Base-by-base conservation (phyloP, 2,329 filamentous ascomycete genomes). In the Botrytis galanthina region DNA sequence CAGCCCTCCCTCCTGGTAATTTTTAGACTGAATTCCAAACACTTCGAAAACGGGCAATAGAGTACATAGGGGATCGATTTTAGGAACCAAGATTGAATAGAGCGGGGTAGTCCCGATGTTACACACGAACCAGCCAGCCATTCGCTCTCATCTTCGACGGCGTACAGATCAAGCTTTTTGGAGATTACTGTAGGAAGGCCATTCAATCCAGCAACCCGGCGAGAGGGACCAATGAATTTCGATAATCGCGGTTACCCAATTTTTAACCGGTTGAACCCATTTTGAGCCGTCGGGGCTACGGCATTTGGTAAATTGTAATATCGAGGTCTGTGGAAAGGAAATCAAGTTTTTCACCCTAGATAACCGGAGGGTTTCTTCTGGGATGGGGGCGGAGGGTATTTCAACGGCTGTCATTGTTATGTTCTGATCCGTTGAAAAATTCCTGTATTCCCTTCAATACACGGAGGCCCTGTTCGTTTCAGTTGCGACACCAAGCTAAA, bases 161-260 rank as follows among this genome's bases (percentile, higher is more conserved):
- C 60, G 44, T 67, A 72, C 60, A 72, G 37, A 66, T 18, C 46
- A 72, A 66, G 60, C 60, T 72, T 72, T 67, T n/a, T 66, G 46
- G 37, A 48, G 35, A 48, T 67, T 54, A 51, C 60, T 42, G 60
- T 72, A 72, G 37, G 37, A 57, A 72, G 60, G 35, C 46, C n/a
- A 51, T 66, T 57, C 44, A 37, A 72, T 72, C 70, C 70, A 72
- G 35, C 44, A 72, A 72, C 70, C 70, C 70, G 70, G 70, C 70
- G 70, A 67, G 60, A 72, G 70, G 70, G 61, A 72, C 59, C 59
- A 60, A 66, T 64, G 42, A 72, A 26, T 39, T 66, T 44, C 37
- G 26, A 61, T n/a, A 67, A 67, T 32, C 42, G 57, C n/a, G 37
- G 61, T 39, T 29, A 62, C 69, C 44, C 62, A 54, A 3, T 29